Base-by-base conservation (phyloP, 495 filamentous ascomycete genomes). In the Aspergillus conjunctus region DNA sequence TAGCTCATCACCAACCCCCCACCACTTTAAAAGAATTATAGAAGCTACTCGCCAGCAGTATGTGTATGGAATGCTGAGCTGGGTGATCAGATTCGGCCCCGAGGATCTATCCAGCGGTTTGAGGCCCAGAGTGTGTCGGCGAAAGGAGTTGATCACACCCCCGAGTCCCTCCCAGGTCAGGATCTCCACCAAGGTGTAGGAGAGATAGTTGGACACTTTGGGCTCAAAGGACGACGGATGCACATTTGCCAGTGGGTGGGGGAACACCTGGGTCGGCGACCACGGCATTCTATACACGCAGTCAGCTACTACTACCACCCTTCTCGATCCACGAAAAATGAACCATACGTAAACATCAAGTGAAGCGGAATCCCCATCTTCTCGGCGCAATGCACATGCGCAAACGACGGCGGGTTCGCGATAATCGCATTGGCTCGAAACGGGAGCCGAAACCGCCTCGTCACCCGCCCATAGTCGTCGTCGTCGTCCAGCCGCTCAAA, bases 361-460 rank as follows among this genome's bases (percentile, higher is more conserved):
- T 88, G 85, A 8, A 87, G 58, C 21, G 85, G 85, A 22, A 87
- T 76, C 0, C 78, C 75, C 11, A 88, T 66, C 32, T 77, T 79
- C 66, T 87, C 74, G 0, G 83, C 85, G 56, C 81, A 83, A 62
- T 87, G 83, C 0, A 86, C 65, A 71, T 87, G 84, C 2, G 83
- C 85, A 68, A 86, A 85, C 59, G 74, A 80, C 7, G 83, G 81
- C 8, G 85, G 85, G 62, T 86, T 87, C 2, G 85, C 84, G 53
- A 88, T 85, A 54, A 88, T 86, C 11, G 77, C 82, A 60, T 88
- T 81, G 0, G 85, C 85, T 6, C 86, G 73, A 62, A 88, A 87
- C 0, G 83, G 81, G 0, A 85, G 85, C 7, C 86, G 73, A 62
- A 88, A 87, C 0, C 82, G 81, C 26, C 17, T 21, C 44, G 44